Base-by-base conservation (phyloP, 768 basidiomycete species). In the Leucocoprinus leucothites region DNA sequence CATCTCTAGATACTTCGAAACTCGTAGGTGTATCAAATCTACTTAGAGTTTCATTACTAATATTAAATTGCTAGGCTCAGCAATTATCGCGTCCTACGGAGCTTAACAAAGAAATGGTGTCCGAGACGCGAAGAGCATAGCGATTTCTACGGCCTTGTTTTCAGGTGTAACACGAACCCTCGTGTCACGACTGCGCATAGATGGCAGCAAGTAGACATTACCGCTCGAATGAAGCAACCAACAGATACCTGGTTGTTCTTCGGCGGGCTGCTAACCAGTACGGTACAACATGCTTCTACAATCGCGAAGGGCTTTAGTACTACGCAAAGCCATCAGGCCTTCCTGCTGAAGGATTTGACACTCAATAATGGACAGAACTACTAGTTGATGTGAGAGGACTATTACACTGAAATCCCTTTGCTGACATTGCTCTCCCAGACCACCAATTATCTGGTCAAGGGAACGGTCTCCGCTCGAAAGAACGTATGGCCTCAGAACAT, bases 41-140 rank as follows among this genome's bases (percentile, higher is more conserved):
- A 18, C n/a, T 8, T 6, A 31, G 6, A 9, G 34, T 31, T 16
- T 5, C 13, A 11, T 6, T 31, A 1, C 21, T 3, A 19, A 16
- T 16, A 3, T 31, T 5, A 6, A 21, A 4, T 24, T 18, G 13
- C 7, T 31, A 91, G 89, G 38, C 75, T 91, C 6, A 69, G 77
- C 6, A 84, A 84, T 58, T 86, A 89, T 64, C 82, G 84, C 43
- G 76, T 88, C 40, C 73, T 92, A 36, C 82, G 86, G 51, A 80
- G 84, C 56, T 65, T 72, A 5, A 90, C 85, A 16, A 89, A 89
- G 2, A 75, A 76, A 31, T 92, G 89, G 89, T 91, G 89, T 63
- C 81, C 87, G 2, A 87, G 89, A 42, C 82, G 85, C 49, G 89
- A 92, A 72, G 89, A 91, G 58, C 88, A 91, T 53, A 89, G 89